Conservation (phyloP, 2,329 filamentous ascomycete species). For the Apiospora marii region DNA sequence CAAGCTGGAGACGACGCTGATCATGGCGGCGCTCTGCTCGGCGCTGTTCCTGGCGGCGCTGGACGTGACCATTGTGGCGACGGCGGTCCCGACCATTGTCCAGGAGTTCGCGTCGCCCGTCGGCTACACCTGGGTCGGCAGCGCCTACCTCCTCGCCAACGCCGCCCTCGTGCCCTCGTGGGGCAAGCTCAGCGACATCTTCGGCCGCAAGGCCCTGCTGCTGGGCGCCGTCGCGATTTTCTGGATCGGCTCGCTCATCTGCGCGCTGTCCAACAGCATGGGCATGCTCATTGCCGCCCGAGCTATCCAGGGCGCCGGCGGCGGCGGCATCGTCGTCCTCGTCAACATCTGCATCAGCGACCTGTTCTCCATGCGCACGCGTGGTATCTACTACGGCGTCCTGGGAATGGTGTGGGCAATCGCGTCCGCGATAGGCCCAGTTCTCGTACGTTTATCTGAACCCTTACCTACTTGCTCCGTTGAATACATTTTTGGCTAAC, state of each 20-base stretch:
- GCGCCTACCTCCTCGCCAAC: slow-evolving; percentile 75
- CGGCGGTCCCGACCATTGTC: slow-evolving; percentile 71
- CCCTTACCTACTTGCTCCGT: background rate
- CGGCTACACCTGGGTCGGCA: slow-evolving; percentile 82
- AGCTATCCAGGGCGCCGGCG: slow-evolving; percentile 64
- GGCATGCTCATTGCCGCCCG: slow-evolving; percentile 62
- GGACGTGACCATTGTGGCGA: slow-evolving; percentile 70
- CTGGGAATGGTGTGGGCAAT: slow-evolving; percentile 69
- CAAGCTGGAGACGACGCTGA: slow-evolving; percentile 39
- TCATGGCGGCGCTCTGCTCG: slow-evolving; percentile 43
- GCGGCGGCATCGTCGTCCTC: slow-evolving; percentile 65
- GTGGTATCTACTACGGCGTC: slow-evolving; percentile 61
- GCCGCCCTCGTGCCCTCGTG: slow-evolving; percentile 73
- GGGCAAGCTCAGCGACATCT: slow-evolving; percentile 69
- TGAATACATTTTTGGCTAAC: background rate
- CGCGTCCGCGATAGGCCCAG: slow-evolving; percentile 69
- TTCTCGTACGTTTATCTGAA: slow-evolving; percentile 48
- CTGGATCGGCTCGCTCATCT: slow-evolving; percentile 62
- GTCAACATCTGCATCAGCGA: slow-evolving; percentile 67
- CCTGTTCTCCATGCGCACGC: slow-evolving; percentile 59
- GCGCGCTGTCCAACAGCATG: slow-evolving; percentile 58
- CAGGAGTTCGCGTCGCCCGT: slow-evolving; percentile 68
- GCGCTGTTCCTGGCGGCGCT: slow-evolving; percentile 61
- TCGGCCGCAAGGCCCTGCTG: slow-evolving; percentile 63
- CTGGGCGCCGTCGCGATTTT: slow-evolving; percentile 60